phyloP scores from a whole-genome alignment of 2,329 filamentous ascomycete genomes.

The Macrophomina pseudophaseolina region DNA sequence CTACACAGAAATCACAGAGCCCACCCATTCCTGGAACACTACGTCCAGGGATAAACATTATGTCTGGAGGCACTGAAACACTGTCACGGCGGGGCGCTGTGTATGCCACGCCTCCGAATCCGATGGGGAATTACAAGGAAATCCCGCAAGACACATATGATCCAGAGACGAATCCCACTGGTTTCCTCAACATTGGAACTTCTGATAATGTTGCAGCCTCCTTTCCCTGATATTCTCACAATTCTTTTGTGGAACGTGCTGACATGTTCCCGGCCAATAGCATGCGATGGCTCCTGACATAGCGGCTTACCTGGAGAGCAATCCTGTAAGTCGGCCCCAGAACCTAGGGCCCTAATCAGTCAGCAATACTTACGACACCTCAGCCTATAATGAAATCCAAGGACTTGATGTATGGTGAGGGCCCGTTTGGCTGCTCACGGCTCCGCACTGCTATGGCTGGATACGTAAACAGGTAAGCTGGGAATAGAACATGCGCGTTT shows the following conservation, averaged over 20 bases:
- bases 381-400: slow-evolving; percentile 38
- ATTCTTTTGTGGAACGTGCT: neutral
- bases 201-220: slow-evolving; percentile 35
- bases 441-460: slow-evolving; percentile 49
- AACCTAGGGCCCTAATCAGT: neutral
- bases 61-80: slow-evolving; percentile 1
- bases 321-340: slow-evolving; percentile 32
- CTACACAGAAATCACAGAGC: no score
- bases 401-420: slow-evolving; percentile 49
- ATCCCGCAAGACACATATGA: slow-evolving; percentile 33
- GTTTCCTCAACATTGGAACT: slow-evolving; percentile 38
- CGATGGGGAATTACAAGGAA: slow-evolving; percentile 28
- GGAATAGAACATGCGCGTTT: no score
- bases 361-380: neutral
- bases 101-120: slow-evolving; percentile 26
- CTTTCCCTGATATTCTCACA: neutral
- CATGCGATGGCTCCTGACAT: slow-evolving; percentile 45
- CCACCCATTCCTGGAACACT: no score
- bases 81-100: slow-evolving; percentile 19
- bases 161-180: slow-evolving; percentile 36
- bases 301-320: slow-evolving; percentile 45
- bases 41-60: neutral
- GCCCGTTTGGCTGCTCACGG: slow-evolving; percentile 43
- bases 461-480: slow-evolving; percentile 45
- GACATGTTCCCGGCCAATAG: slow-evolving; percentile 32